phyloP scores from a whole-genome alignment of 1,139 yeast species.

The Nakaseomyces bracarensis region DNA sequence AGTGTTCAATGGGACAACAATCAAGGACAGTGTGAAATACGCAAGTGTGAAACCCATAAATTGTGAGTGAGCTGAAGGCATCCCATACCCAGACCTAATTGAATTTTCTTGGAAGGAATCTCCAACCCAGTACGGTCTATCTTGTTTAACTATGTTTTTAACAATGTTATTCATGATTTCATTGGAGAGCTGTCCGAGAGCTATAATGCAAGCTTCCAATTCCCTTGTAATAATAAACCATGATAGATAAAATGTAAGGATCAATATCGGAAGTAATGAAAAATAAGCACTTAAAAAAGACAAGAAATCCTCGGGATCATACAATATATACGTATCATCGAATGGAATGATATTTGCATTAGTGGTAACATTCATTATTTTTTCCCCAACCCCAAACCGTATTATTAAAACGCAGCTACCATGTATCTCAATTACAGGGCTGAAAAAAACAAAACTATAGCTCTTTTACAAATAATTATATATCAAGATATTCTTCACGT shows the following conservation, averaged over 20 bases:
- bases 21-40: constrained; percentile 42
- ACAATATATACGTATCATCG: constrained; percentile 67
- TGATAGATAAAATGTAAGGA: constrained; percentile 71
- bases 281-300: constrained; percentile 61
- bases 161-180: constrained; percentile 65
- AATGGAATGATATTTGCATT: constrained; percentile 32
- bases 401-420: no score
- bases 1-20: constrained; percentile 1
- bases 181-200: constrained; percentile 76
- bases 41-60: constrained; percentile 81
- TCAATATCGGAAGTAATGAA: constrained; percentile 74
- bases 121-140: constrained; percentile 61
- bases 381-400: no score
- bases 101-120: constrained; percentile 42
- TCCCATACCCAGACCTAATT: constrained; percentile 63
- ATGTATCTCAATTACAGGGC: no score
- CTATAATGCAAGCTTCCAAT: constrained; percentile 73
- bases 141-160: constrained; percentile 57
- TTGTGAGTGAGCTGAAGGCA: constrained; percentile 97
- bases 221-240: constrained; percentile 81
- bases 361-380: constrained; percentile 5
- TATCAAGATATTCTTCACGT: no score
- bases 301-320: constrained; percentile 56
- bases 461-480: no score
- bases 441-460: no score